phyloP scores from a whole-genome alignment of 2,329 filamentous ascomycete genomes.

The Chaetomium strumarium region DNA sequence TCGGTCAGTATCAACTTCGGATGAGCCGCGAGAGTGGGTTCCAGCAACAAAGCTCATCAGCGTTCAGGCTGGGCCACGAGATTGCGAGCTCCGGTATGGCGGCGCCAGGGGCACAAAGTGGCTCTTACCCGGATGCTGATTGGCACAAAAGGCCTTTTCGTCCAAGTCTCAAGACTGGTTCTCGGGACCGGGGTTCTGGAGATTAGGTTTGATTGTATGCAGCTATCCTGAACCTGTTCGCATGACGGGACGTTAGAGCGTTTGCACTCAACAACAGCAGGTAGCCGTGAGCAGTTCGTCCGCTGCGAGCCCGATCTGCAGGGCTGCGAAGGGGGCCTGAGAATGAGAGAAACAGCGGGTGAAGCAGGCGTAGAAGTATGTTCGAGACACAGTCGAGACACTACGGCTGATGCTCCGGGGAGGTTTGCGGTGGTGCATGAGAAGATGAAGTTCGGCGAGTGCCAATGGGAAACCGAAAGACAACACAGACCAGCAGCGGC shows the following conservation, averaged over 20 bases:
- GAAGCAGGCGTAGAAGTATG: slow-evolving; percentile 1
- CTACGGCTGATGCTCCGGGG: slow-evolving; percentile 9
- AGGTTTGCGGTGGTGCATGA: background rate
- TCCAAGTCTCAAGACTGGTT: slow-evolving; percentile 15
- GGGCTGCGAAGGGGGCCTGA: slow-evolving; percentile 4
- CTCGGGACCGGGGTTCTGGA: slow-evolving; percentile 25
- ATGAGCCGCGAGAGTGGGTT: background rate
- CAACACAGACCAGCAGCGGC: slow-evolving; percentile 22
- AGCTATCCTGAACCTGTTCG: slow-evolving; percentile 43
- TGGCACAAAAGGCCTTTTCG: slow-evolving; percentile 13
- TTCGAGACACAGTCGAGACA: slow-evolving; percentile 24
- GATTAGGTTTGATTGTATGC: slow-evolving; percentile 36
- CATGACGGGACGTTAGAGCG: slow-evolving; percentile 33
- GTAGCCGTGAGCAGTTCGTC: slow-evolving; percentile 32
- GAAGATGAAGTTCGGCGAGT: slow-evolving; percentile 6
- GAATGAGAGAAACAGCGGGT: slow-evolving; percentile 9
- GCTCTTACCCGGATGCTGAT: slow-evolving; percentile 16
- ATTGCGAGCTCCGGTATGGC: background rate
- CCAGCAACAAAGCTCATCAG: background rate
- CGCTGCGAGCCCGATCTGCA: slow-evolving; percentile 15
- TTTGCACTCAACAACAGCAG: slow-evolving; percentile 34
- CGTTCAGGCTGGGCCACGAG: background rate
- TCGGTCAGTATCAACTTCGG: slow-evolving; percentile 10
- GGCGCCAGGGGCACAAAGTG: slow-evolving; percentile 5
- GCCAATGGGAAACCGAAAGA: slow-evolving; percentile 11